These are phyloP conservation scores for Phytophthora pluvialis DNA, from an alignment of 352 stramenopile species.

Conservation along the genomic window DNA sequence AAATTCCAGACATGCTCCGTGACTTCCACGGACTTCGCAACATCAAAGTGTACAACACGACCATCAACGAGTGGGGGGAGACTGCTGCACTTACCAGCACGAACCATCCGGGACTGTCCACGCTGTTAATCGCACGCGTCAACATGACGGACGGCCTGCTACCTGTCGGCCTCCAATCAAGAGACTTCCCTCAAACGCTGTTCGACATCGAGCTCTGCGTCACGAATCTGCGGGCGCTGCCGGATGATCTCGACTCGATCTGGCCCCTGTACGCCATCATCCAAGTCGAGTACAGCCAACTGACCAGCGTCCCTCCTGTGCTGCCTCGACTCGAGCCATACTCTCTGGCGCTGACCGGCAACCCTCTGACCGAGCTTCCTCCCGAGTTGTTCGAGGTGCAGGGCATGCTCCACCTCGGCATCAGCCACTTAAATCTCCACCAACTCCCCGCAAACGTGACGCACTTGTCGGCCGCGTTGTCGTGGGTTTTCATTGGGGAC, in stretches of 20 bases:
- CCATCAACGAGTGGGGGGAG: constrained; percentile 31
- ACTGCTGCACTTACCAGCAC: constrained; percentile 30
- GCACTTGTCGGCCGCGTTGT: constrained; percentile 7
- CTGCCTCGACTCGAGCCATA: constrained; percentile 20
- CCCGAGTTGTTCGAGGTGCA: constrained; percentile 27
- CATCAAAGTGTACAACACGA: constrained; percentile 53
- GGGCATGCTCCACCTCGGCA: constrained; percentile 16
- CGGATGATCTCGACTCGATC: constrained; percentile 39
- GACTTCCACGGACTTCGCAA: constrained; percentile 34
- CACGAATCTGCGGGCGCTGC: constrained; percentile 43
- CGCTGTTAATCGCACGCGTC: constrained; percentile 40
- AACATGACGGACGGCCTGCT: constrained; percentile 42
- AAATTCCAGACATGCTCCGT: constrained; percentile 33
- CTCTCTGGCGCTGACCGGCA: constrained; percentile 36
- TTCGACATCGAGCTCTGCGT: constrained; percentile 49
- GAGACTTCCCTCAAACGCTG: constrained; percentile 38
- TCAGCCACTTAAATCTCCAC: constrained; percentile 22
- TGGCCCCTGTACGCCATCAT: constrained; percentile 36
- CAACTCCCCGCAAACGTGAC: constrained; percentile 32
- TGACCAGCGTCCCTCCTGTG: constrained; percentile 19
- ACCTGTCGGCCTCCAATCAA: constrained; percentile 40
- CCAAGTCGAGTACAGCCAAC: constrained; percentile 33
- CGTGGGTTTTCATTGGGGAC: constrained; percentile 6
- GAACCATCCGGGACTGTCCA: constrained; percentile 33
- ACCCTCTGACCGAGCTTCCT: constrained; percentile 33